Evolutionary conservation across 495 filamentous ascomycete genomes (phyloP), one percentile per base, ranked within the genome.

Genomic region (Penicillium alfredii): DNA sequence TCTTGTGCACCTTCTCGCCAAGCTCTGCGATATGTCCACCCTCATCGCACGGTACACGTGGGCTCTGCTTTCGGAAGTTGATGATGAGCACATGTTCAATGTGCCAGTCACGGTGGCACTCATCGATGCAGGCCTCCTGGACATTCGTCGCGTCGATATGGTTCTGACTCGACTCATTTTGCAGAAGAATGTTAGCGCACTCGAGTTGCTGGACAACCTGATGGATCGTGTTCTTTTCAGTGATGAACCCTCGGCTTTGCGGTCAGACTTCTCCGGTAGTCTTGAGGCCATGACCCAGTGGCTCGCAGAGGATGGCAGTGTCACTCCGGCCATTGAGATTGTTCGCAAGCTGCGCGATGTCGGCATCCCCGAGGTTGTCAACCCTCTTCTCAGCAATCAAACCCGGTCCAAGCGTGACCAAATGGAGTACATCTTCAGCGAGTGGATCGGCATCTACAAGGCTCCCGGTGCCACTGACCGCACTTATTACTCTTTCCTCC

Each of bases 361-460:
- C 23, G 76, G 78, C 3, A 62, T 79, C 6, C 69, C 72, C 1
- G 74, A 80, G 33, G 53, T 63, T 24, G 53, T 68, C 33, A 65
- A 68, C 40, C 53, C 62, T 29, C 60, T 64, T 22, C 53, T 68
- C 24, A 72, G 64, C 39, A 72, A 77, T 33, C 64, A 65, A 34
- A 61, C 76, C 14, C 47, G 63, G 36, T 56, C 70, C 9, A 79
- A 78, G 49, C 75, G 77, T 28, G 82, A 90, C 34, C 89, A 94
- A 47, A 77, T 95, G 63, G 84, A 93, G 49, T 97, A 97, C 52
- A 73, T 94, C 26, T 94, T 99, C 55, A 84, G 82, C 7, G 92
- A 97, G 56, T 99, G 92, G 92, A 74, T 88, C 38, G 77, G 81
- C 24, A 73, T 97, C 10, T 88, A 78, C 66, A 78, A 83, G 58